Evolutionary conservation across 2,329 filamentous ascomycete species (phyloP), one percentile per base, ranked within the genome.

Genomic region (Alternaria infectoria): DNA sequence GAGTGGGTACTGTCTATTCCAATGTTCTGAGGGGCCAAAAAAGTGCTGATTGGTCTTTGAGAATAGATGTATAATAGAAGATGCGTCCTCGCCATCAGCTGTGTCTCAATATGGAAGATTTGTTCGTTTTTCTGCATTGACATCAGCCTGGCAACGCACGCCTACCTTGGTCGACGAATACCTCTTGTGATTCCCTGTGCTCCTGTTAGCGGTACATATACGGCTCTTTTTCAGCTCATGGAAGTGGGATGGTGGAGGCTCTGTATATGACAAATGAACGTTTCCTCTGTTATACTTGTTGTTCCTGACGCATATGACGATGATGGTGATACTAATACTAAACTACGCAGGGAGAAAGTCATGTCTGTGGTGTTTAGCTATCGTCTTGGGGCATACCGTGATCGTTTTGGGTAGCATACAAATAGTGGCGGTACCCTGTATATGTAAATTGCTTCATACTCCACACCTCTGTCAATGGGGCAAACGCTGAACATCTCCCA

Each of bases 11-110:
- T 77, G 72, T 74, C 71, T 77, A 68, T 77, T 77, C 72, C 64
- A 71, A 69, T 71, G 70, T 73, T 74, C 71, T 72, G 69, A 72
- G 63, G 72, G 74, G 73, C 69, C 73, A 68, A 73, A 78, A 75
- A 77, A 73, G 74, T 73, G 77, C 77, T 79, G 77, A 79, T 77
- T 75, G 75, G 74, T 74, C 61, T 70, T 68, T 69, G 73, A 72
- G 72, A 74, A 73, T 75, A 77, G 73, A 78, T 78, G 76, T 78
- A 79, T 78, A 79, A 79, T 79, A 79, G 74, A 73, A 74, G 72
- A 79, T 79, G 75, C 74, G 77, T 78, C 66, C 74, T 74, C 74
- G 69, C 75, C 74, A 77, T 77, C 74, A 76, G 77, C 76, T 74
- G 74, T 75, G 74, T 79, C 72, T 77, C 74, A 77, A 78, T 75